Conservation (phyloP, 1,284 basidiomycete genomes). For the Waitea zeae region DNA sequence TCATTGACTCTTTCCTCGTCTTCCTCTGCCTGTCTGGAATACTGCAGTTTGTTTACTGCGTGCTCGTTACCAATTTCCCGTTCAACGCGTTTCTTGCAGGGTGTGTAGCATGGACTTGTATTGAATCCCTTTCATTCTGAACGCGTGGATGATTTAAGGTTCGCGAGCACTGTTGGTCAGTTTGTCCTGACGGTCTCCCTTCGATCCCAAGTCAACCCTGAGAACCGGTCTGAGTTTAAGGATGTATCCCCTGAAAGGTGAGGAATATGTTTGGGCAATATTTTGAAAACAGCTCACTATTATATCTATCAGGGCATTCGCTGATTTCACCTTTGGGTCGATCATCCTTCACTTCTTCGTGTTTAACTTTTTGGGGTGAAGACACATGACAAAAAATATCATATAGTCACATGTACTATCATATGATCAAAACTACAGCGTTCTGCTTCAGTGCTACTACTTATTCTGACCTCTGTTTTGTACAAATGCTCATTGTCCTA, state of each 20-base stretch:
- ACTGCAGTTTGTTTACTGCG: conserved; percentile 82
- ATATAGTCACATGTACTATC: no score
- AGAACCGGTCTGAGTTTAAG: conserved; percentile 68
- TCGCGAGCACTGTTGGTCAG: conserved; percentile 87
- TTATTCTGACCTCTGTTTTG: no score
- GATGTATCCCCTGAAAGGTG: conserved; percentile 91
- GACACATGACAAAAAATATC: no score
- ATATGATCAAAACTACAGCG: no score
- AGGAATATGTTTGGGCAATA: no score
- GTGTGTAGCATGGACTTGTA: conserved; percentile 26
- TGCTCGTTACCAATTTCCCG: conserved; percentile 84
- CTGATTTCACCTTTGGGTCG: conserved; percentile 88
- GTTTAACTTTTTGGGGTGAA: conserved; percentile 84
- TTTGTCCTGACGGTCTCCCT: conserved; percentile 91
- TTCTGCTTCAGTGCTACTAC: no score
- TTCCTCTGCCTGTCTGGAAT: conserved; percentile 90
- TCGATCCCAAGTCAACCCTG: conserved; percentile 82
- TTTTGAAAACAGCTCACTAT: no score
- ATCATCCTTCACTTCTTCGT: conserved; percentile 97
- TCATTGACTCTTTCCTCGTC: conserved; percentile 84
- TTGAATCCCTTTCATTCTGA: background rate
- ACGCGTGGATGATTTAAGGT: conserved; percentile 30
- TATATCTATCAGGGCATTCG: conserved; percentile 81
- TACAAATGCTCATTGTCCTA: no score
- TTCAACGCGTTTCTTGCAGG: conserved; percentile 96